A percentile compares a stretch with the other conserved stretches of the same genome.
phyloP scores from a whole-genome alignment of 139 green algal genomes.

The Axilococcus clingmanii region DNA sequence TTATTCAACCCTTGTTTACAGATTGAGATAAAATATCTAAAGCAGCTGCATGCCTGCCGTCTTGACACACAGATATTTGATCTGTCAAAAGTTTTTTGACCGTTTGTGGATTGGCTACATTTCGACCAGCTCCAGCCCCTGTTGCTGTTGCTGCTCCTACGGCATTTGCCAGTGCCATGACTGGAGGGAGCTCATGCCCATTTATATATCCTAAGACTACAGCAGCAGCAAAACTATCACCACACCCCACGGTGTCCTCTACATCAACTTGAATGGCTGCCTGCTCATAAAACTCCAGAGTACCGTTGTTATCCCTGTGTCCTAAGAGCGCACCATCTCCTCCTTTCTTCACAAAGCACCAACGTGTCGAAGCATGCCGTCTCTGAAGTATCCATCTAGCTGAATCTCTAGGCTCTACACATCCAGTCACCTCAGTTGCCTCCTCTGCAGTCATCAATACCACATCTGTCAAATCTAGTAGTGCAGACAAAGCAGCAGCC shows the following conservation, averaged over 20 bases:
- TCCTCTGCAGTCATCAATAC: conserved; percentile 87
- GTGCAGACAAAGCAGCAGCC: conserved; percentile 39
- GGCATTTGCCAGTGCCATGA: conserved; percentile 84
- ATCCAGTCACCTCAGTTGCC: conserved; percentile 61
- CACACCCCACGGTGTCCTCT: conserved; percentile 91
- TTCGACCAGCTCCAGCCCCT: conserved; percentile 70
- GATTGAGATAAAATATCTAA: background rate
- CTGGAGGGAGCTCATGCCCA: conserved; percentile 25
- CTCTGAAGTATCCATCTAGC: conserved; percentile 47
- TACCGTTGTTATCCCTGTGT: background rate
- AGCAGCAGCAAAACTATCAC: conserved; percentile 87
- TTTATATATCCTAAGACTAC: conserved; percentile 73
- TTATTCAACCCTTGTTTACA: background rate
- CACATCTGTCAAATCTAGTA: conserved; percentile 60
- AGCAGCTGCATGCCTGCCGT: conserved; percentile 11
- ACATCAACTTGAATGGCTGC: conserved; percentile 62
- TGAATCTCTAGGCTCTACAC: conserved; percentile 40
- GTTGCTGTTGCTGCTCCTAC: conserved; percentile 87
- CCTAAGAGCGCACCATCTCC: conserved; percentile 56
- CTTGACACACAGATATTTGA: background rate
- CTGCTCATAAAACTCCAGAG: conserved; percentile 9
- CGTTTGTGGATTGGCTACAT: conserved; percentile 54
- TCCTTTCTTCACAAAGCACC: conserved; percentile 80
- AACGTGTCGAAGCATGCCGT: conserved; percentile 36
- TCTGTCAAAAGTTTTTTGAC: conserved; percentile 14